phyloP scores from a whole-genome alignment of 176 grass and related monocot species.

The Coix lacrymajobi region DNA sequence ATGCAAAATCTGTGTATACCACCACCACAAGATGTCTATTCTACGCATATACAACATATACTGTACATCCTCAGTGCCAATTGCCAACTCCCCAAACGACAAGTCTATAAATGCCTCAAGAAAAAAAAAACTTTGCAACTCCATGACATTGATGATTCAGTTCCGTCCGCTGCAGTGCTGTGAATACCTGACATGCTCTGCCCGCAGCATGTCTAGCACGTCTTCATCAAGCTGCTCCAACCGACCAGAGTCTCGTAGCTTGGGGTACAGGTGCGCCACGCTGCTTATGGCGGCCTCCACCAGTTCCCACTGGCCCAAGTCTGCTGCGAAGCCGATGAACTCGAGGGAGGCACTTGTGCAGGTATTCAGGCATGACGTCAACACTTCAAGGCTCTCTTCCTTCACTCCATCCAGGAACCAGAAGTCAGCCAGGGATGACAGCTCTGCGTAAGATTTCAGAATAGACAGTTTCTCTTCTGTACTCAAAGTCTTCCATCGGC shows the following conservation, averaged over 20 bases:
- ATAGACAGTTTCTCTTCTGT: slow-evolving; percentile 33
- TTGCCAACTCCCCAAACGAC: background rate
- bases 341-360: slow-evolving; percentile 24
- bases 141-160: background rate
- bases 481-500: slow-evolving; percentile 48
- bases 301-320: slow-evolving; percentile 54
- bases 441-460: slow-evolving; percentile 46
- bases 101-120: background rate
- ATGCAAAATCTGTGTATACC: background rate
- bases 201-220: slow-evolving; percentile 55
- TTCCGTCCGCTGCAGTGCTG: background rate
- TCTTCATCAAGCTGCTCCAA: slow-evolving; percentile 62
- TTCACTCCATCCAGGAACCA: slow-evolving; percentile 70
- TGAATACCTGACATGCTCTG: slow-evolving; percentile 45
- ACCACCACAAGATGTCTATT: background rate
- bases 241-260: slow-evolving; percentile 47
- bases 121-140: background rate
- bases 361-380: slow-evolving; percentile 36
- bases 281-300: slow-evolving; percentile 39
- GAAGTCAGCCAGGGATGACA: slow-evolving; percentile 72
- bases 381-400: slow-evolving; percentile 41
- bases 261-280: slow-evolving; percentile 57
- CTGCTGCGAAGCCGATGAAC: slow-evolving; percentile 35
- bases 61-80: background rate
- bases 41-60: background rate